A percentile compares a stretch with the other conserved stretches of the same genome.
These are phyloP conservation scores for Arthrobotrys sinensis DNA, from an alignment of 2,329 filamentous ascomycete species.

Conservation along the genomic window DNA sequence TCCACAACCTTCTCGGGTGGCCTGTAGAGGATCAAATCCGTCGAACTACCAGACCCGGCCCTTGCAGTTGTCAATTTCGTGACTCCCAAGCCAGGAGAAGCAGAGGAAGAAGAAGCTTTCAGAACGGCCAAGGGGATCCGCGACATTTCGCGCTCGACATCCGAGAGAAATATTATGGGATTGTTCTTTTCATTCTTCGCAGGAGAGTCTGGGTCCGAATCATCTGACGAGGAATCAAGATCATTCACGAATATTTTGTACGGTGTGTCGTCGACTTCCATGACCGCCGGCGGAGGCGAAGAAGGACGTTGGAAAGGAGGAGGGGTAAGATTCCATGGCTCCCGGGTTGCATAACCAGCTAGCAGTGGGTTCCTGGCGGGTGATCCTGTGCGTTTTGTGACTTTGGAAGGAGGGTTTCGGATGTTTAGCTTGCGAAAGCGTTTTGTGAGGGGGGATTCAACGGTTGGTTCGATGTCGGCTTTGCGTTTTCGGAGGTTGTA, in stretches of 20 bases:
- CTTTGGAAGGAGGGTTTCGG: constrained; percentile 60
- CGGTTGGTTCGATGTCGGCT: constrained; percentile 62
- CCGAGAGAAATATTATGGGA: constrained; percentile 81
- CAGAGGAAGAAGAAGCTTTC: constrained; percentile 66
- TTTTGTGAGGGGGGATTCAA: constrained; percentile 64
- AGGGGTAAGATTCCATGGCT: constrained; percentile 87
- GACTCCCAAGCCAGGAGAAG: constrained; percentile 73
- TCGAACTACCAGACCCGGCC: constrained; percentile 61
- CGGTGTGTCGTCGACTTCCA: constrained; percentile 75
- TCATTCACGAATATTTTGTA: constrained; percentile 86
- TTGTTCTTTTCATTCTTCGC: constrained; percentile 74
- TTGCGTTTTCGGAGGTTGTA: constrained; percentile 61
- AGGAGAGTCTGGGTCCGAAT: constrained; percentile 74
- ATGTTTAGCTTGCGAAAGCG: constrained; percentile 74
- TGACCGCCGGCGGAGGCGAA: constrained; percentile 47
- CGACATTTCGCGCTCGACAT: constrained; percentile 85
- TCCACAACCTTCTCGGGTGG: constrained; percentile 81
- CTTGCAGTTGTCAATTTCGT: constrained; percentile 71
- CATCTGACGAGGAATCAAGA: constrained; percentile 84
- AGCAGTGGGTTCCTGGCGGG: constrained; percentile 62
- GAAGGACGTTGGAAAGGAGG: constrained; percentile 49
- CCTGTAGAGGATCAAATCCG: constrained; percentile 83
- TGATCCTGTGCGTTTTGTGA: constrained; percentile 55
- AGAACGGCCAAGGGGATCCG: constrained; percentile 76
- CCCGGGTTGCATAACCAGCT: constrained; percentile 62